Percentiles rank a stretch among this genome's conserved stretches.
Conservation (phyloP, 169 alveolate genomes). For the Cryptosporidium xiaoi region DNA sequence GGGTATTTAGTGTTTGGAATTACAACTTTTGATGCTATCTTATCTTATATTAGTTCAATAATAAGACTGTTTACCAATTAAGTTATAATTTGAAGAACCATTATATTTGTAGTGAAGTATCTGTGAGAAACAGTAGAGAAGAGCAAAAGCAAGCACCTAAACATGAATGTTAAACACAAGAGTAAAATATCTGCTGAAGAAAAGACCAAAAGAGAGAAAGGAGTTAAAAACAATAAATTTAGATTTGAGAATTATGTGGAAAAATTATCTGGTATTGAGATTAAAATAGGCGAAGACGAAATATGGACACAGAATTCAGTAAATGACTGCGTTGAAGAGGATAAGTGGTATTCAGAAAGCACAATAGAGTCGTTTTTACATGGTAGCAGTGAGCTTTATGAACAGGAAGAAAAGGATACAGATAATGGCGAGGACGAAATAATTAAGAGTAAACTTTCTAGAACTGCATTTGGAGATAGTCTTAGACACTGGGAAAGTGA, state of each 20-base stretch:
- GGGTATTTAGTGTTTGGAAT: not conserved
- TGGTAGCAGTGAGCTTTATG: not conserved
- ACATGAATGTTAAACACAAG: not conserved
- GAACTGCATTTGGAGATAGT: slow-evolving; percentile 50
- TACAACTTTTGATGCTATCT: not conserved
- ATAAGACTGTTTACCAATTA: not conserved
- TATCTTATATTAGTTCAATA: not conserved
- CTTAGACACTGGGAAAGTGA: slow-evolving; percentile 29
- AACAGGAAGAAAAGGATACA: not conserved
- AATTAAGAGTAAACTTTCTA: slow-evolving; percentile 16
- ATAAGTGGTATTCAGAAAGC: slow-evolving; percentile 29
- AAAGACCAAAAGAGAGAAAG: not conserved
- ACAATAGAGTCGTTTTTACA: not conserved
- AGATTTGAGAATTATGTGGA: slow-evolving; percentile 54
- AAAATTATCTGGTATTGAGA: slow-evolving; percentile 28
- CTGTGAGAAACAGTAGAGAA: no score
- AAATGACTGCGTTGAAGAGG: slow-evolving; percentile 2
- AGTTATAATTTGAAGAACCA: not conserved
- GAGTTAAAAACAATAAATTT: slow-evolving; percentile 14
- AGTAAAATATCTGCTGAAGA: not conserved
- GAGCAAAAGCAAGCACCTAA: not conserved
- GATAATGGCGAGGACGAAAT: no score
- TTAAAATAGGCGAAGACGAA: slow-evolving; percentile 53
- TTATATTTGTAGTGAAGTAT: no score
- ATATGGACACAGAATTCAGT: slow-evolving; percentile 8